phyloP scores from a whole-genome alignment of 129 eudicot species.

The Flaveria linearis region DNA sequence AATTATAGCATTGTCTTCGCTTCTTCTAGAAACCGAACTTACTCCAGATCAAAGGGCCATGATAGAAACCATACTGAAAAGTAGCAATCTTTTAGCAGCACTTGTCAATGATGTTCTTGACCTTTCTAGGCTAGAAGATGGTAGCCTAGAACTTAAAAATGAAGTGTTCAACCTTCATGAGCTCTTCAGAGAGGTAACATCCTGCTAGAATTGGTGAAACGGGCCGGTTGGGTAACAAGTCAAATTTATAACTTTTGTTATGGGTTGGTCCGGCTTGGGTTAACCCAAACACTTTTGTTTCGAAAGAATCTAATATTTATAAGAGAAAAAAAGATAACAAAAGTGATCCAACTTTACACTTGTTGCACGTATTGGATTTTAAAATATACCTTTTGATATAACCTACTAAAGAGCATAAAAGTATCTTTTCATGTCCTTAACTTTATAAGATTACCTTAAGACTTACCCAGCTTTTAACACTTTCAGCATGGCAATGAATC shows the following conservation, averaged over 20 bases:
- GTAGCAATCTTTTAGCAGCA: constrained; percentile 60
- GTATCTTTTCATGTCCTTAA: not conserved
- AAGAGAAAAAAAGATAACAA: not conserved
- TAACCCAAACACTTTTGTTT: not conserved
- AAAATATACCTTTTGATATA: not conserved
- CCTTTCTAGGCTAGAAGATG: constrained; percentile 70
- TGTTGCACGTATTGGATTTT: not conserved
- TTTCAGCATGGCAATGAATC: not conserved
- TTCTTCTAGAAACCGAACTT: constrained; percentile 53
- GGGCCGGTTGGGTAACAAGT: not conserved
- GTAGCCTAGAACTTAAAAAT: constrained; percentile 52
- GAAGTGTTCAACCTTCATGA: constrained; percentile 51
- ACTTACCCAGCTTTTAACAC: not conserved
- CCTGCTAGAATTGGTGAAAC: constrained; percentile 3
- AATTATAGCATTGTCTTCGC: constrained; percentile 53
- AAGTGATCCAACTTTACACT: not conserved
- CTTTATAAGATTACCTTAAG: not conserved
- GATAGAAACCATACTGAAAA: constrained; percentile 61
- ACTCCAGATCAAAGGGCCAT: constrained; percentile 66
- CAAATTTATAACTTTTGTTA: not conserved
- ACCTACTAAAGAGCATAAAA: not conserved
- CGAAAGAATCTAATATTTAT: not conserved
- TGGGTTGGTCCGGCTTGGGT: not conserved
- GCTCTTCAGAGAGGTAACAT: constrained; percentile 49
- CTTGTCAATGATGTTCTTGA: constrained; percentile 64